Base-by-base conservation (phyloP, 805 yeast species). In the Torulaspora maleeae region DNA sequence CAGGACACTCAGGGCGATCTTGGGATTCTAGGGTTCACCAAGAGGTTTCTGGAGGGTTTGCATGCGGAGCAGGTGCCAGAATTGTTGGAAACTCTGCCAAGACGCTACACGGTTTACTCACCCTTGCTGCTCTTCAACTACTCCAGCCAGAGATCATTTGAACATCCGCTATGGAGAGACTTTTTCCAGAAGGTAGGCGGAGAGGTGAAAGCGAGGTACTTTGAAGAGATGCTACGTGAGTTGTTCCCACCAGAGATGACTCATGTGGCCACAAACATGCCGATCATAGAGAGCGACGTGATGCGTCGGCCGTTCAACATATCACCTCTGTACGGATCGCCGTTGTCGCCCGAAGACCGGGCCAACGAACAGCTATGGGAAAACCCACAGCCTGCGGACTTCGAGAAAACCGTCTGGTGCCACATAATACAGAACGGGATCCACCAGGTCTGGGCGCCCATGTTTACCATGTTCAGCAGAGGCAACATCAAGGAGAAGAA, bases 401-500 rank as follows among this genome's bases (percentile, higher is more conserved):
- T 82, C 30, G 52, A 63, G 1, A 35, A 56, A 0, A 83, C 86
- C 0, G 76, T 87, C 53, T 87, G 95, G 95, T 84, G 89, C 54
- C 63, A 72, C 9, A 73, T 73, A 1, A 65, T 71, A 2, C 96
- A 87, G 56, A 86, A 88, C 60, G 89, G 88, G 1, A 78, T 87
- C 3, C 69, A 61, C 50, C 96, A 87, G 57, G 73, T 76, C 8
- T 87, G 96, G 96, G 86, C 91, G 5, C 96, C 96, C 1, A 61
- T 74, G 44, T 82, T 79, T 57, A 86, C 95, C 1, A 87, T 87
- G 96, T 88, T 88, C 60, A 82, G 90, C 39, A 65, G 96, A 15
- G 96, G 96, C 1, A 87, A 87, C 60, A 77, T 88, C 54, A 83
- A 83, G 51, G 96, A 87, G 58, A 87, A 87, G 61, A 74, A 78